phyloP scores from a whole-genome alignment of 805 yeast species.

The Metschnikowia henanensis region DNA sequence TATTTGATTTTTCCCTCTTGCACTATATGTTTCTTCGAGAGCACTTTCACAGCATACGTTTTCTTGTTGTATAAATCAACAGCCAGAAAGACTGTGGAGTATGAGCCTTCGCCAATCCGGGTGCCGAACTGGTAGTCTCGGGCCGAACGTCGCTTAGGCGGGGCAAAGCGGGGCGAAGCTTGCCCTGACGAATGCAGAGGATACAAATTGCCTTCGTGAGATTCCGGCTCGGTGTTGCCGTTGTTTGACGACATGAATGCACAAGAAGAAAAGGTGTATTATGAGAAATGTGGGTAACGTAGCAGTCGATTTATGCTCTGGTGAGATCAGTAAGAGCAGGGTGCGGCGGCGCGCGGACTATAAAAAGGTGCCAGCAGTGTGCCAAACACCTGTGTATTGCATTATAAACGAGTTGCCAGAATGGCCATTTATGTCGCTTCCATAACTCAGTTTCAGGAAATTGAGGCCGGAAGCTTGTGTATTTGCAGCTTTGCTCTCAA shows the following conservation, averaged over 20 bases:
- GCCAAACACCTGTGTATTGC: background rate
- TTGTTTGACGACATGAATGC: background rate
- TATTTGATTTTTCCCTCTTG: conserved; percentile 93
- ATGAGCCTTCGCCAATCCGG: conserved; percentile 92
- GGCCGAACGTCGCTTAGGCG: conserved; percentile 45
- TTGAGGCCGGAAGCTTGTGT: too few species aligned
- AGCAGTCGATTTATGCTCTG: background rate
- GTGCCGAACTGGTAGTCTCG: conserved; percentile 89
- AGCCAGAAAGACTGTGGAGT: conserved; percentile 90
- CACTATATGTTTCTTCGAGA: conserved; percentile 90
- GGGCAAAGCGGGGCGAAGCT: background rate
- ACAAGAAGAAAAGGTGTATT: background rate
- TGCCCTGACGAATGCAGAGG: background rate
- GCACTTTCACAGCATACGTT: conserved; percentile 87
- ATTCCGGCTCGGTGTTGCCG: background rate
- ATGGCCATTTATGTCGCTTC: too few species aligned
- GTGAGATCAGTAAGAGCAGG: background rate
- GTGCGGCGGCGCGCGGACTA: conserved; percentile 2
- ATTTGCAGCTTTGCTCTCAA: background rate
- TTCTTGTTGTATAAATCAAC: conserved; percentile 70
- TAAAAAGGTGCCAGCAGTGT: conserved; percentile 4
- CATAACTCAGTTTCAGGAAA: too few species aligned
- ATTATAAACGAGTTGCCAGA: background rate
- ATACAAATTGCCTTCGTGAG: background rate
- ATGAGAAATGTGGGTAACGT: background rate